A percentile compares a stretch with the other conserved stretches of the same genome.
Evolutionary conservation across 2,329 filamentous ascomycete species (phyloP).

Genomic region (Grosmannia penicillata): DNA sequence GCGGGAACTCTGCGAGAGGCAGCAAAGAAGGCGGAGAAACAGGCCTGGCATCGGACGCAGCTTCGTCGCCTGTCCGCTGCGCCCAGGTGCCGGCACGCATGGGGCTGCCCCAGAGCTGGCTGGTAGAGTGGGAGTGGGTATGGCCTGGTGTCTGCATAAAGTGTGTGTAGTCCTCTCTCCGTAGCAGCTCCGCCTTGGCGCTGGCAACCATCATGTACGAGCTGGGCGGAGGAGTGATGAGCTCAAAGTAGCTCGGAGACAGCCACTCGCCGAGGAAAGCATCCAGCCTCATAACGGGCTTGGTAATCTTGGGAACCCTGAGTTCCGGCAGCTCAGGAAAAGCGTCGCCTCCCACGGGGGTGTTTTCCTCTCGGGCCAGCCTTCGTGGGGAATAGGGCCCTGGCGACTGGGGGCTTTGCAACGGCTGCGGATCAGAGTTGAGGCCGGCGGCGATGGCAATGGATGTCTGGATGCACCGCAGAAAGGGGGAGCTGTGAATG

Average conservation of each 20-base stretch:
- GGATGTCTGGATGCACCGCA: slow-evolving; percentile 85
- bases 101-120: slow-evolving; percentile 23
- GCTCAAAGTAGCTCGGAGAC: slow-evolving; percentile 81
- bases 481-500: slow-evolving; percentile 85
- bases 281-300: slow-evolving; percentile 63
- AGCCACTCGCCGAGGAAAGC: slow-evolving; percentile 94
- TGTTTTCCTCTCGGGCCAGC: not conserved
- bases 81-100: slow-evolving; percentile 4
- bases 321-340: not conserved
- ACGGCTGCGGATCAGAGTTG: slow-evolving; percentile 38
- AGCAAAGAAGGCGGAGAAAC: not conserved
- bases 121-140: slow-evolving; percentile 14
- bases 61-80: not conserved
- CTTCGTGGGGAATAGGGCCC: not conserved
- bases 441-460: slow-evolving; percentile 79
- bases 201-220: slow-evolving; percentile 76
- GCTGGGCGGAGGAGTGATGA: slow-evolving; percentile 76
- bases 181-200: slow-evolving; percentile 76
- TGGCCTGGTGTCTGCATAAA: slow-evolving; percentile 24
- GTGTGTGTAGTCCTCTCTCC: slow-evolving; percentile 52
- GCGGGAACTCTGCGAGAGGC: too few species aligned
- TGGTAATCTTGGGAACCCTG: slow-evolving; percentile 23
- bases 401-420: slow-evolving; percentile 2
- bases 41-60: not conserved
- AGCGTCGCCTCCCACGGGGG: too few species aligned